Evolutionary conservation across 2,329 filamentous ascomycete genomes (phyloP).

Genomic region (Cucurbitaria berberidis): DNA sequence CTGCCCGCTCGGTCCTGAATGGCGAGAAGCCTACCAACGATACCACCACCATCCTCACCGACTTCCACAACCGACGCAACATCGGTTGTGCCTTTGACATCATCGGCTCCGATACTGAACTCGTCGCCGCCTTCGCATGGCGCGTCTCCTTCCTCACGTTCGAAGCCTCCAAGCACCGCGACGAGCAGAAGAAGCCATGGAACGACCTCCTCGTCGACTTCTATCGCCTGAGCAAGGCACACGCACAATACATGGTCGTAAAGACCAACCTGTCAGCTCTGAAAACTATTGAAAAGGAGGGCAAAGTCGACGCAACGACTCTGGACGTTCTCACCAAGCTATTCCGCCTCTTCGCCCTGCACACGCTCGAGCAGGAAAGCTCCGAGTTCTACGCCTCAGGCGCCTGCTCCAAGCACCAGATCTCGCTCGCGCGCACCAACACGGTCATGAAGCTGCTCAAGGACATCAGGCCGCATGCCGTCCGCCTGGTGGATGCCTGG

Average conservation of each 20-base stretch:
- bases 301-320: constrained; percentile 64
- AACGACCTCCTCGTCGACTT: constrained; percentile 80
- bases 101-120: constrained; percentile 70
- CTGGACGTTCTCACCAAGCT: constrained; percentile 67
- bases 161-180: constrained; percentile 74
- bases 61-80: constrained; percentile 69
- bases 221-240: constrained; percentile 75
- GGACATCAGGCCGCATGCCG: constrained; percentile 75
- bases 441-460: constrained; percentile 72
- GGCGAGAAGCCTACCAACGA: constrained; percentile 70
- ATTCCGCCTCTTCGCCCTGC: constrained; percentile 69
- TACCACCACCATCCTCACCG: constrained; percentile 69
- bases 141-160: constrained; percentile 76
- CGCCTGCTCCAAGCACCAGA: constrained; percentile 74
- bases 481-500: constrained; percentile 75
- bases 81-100: constrained; percentile 77
- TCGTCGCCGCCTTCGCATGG: constrained; percentile 78
- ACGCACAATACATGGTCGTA: constrained; percentile 78
- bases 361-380: constrained; percentile 72
- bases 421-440: constrained; percentile 70
- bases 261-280: constrained; percentile 80
- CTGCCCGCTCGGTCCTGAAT: constrained; percentile 71
- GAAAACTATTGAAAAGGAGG: constrained; percentile 59
- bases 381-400: constrained; percentile 74
- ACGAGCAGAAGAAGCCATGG: constrained; percentile 75